Evolutionary conservation across 202 grass and related monocot genomes (phyloP).

Genomic region (Cymbopogon flexuosus): DNA sequence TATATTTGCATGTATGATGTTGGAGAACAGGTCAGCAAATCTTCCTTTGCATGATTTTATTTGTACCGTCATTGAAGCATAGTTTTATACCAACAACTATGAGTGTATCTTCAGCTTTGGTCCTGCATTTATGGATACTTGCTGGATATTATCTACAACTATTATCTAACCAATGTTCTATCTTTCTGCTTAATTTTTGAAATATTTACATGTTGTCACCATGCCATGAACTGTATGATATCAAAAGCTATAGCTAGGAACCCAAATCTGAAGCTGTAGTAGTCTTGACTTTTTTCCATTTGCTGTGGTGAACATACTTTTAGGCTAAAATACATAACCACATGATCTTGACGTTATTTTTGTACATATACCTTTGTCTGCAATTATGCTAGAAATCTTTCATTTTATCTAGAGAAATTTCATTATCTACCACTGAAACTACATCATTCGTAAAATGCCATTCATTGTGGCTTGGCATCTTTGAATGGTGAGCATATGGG

Average conservation of each 20-base stretch:
- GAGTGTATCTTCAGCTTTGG: neutral
- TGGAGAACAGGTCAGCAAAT: constrained; percentile 71
- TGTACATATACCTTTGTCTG: neutral
- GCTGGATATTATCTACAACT: neutral
- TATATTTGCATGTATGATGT: constrained; percentile 97
- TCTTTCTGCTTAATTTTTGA: neutral
- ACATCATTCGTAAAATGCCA: neutral
- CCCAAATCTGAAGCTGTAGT: neutral
- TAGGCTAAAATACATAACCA: neutral
- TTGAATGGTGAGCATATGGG: neutral
- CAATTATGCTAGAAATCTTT: neutral
- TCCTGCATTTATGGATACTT: neutral
- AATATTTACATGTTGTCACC: neutral
- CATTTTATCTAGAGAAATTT: neutral
- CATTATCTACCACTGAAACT: neutral
- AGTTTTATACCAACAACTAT: neutral
- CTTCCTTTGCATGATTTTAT: constrained; percentile 10
- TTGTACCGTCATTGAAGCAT: constrained; percentile 1
- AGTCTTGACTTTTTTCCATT: neutral
- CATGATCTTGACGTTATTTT: neutral
- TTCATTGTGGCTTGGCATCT: neutral
- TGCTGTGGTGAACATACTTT: neutral
- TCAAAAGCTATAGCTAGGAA: neutral
- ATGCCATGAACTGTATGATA: neutral
- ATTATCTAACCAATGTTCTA: constrained; percentile 4